Evolutionary conservation across 352 stramenopile genomes (phyloP).

Genomic region (Bremia lactucae): DNA sequence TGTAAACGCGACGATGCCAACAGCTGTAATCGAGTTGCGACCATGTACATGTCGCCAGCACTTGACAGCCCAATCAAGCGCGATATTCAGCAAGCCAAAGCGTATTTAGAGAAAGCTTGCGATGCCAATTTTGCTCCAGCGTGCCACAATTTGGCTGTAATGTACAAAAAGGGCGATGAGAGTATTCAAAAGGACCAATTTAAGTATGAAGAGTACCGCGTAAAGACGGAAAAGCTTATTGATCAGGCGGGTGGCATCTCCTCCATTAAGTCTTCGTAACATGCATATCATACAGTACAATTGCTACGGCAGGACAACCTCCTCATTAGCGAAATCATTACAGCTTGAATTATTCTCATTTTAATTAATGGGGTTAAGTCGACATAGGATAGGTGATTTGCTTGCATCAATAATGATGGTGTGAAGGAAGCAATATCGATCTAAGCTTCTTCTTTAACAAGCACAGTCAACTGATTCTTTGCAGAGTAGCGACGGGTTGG

Average conservation of each 20-base stretch:
- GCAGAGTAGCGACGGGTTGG: constrained; percentile 12
- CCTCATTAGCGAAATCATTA: constrained; percentile 58
- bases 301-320: constrained; percentile 31
- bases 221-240: constrained; percentile 68
- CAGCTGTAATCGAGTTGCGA: constrained; percentile 77
- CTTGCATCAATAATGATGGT: not conserved
- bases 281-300: too few species aligned
- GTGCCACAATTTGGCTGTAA: constrained; percentile 83
- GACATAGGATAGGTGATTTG: not conserved
- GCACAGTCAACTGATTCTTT: constrained; percentile 20
- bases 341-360: constrained; percentile 22
- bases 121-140: constrained; percentile 79
- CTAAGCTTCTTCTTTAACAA: constrained; percentile 8
- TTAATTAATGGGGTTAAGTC: too few species aligned
- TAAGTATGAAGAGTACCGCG: constrained; percentile 63
- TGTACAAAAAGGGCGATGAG: constrained; percentile 83
- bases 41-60: constrained; percentile 48
- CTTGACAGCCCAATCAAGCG: constrained; percentile 29
- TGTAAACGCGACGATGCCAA: constrained; percentile 64
- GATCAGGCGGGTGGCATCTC: constrained; percentile 56
- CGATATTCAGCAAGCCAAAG: constrained; percentile 46
- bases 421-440: too few species aligned
- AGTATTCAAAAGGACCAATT: constrained; percentile 49
- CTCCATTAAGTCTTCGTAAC: constrained; percentile 28
- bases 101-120: constrained; percentile 61